Percentiles rank a stretch among this genome's conserved stretches.
These are phyloP conservation scores for Lenwebbia sp. DNA, from an alignment of 345 rosid species.

Conservation along the genomic window DNA sequence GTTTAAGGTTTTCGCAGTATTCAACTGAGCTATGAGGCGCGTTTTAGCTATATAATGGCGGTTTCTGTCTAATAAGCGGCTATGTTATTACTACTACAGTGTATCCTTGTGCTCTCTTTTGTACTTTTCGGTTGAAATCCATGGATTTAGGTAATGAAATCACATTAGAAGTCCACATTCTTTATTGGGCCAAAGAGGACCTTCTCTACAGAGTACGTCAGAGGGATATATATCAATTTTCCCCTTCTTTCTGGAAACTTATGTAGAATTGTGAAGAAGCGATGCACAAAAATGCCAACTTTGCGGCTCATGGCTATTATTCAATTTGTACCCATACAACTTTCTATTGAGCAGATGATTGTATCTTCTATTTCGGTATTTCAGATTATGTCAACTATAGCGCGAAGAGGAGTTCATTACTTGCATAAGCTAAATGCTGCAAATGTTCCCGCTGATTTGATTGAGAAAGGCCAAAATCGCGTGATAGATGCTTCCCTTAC, in stretches of 20 bases:
- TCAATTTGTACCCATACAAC: background rate
- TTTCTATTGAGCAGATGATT: background rate
- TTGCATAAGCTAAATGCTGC: conserved; percentile 46
- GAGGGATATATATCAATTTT: background rate
- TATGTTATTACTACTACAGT: background rate
- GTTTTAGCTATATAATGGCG: background rate
- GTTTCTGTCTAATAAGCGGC: background rate
- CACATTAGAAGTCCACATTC: background rate
- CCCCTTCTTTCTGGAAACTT: background rate
- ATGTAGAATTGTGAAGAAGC: background rate
- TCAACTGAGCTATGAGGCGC: background rate
- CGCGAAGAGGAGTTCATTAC: conserved; percentile 48
- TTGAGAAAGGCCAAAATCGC: conserved; percentile 77
- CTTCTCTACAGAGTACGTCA: background rate
- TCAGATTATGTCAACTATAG: conserved; percentile 41
- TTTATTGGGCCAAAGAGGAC: background rate
- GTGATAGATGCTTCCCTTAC: conserved; percentile 96
- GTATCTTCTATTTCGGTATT: background rate
- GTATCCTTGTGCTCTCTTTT: background rate
- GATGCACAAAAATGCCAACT: background rate
- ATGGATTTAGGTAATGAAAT: background rate
- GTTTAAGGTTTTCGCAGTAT: background rate
- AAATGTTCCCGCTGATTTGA: conserved; percentile 45
- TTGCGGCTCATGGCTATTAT: background rate
- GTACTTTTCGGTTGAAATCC: background rate